phyloP scores from a whole-genome alignment of 176 grass and related monocot species.

The Avena sativa region DNA sequence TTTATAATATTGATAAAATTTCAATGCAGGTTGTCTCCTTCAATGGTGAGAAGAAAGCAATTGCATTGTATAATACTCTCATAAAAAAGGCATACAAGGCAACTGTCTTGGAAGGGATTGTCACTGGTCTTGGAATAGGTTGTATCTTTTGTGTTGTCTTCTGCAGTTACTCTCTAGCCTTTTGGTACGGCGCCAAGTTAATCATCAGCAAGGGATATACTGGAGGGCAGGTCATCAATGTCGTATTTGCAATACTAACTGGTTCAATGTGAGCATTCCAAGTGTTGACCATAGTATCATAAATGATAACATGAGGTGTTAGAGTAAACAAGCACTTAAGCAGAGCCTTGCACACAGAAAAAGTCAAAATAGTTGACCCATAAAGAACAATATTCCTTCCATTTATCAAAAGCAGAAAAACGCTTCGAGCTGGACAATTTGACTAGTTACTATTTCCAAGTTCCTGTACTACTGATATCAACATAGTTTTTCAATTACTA shows the following conservation, averaged over 20 bases:
- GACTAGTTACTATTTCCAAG: neutral
- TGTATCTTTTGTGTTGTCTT: conserved; percentile 57
- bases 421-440: neutral
- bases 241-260: conserved; percentile 61
- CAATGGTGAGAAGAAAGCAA: conserved; percentile 73
- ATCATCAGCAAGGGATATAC: conserved; percentile 72
- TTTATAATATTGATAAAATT: conserved; percentile 22
- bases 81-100: conserved; percentile 66
- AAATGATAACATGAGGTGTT: conserved; percentile 29
- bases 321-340: neutral
- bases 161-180: conserved; percentile 60
- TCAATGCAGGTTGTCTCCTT: conserved; percentile 69
- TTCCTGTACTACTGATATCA: neutral
- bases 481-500: neutral
- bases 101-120: conserved; percentile 62
- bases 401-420: neutral
- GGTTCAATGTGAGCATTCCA: conserved; percentile 59
- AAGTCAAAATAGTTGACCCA: neutral
- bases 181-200: conserved; percentile 72
- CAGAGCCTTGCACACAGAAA: neutral
- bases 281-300: neutral
- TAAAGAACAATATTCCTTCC: neutral
- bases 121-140: conserved; percentile 65
- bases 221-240: conserved; percentile 66
- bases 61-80: conserved; percentile 58